Base-by-base conservation (phyloP, 371 early-diverging fungal species). In the Blakeslea trispora region DNA sequence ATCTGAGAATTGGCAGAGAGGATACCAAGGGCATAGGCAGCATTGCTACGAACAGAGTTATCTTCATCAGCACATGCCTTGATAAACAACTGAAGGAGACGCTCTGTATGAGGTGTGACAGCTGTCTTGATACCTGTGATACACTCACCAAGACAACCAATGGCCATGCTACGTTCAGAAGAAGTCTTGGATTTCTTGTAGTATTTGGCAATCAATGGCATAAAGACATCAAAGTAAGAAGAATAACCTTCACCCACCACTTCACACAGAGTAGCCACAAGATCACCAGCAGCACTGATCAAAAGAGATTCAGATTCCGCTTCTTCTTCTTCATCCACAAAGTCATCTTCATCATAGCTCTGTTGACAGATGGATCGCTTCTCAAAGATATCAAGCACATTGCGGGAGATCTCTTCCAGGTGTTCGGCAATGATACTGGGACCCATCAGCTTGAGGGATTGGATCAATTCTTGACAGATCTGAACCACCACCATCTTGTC, bases 141-240 rank as follows among this genome's bases (percentile, higher is more conserved):
- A 31, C 89, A 81, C 70, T 96, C 96, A 24, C 92, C 93, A 24
- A 96, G 68, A 41, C 88, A 88, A 5, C 95, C 96, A 45, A 94
- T 81, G 5, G 93, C 90, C 93, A 94, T 94, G 22, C 91, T 87
- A 23, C 96, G 87, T 59, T 96, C 95, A 35, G 86, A 73, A 17
- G 82, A 62, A 1, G 90, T 74, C 56, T 84, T 77, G 5, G 88
- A 77, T 63, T 82, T 81, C 66, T 91, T 92, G 71, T 87, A 91
- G 71, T 91, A 93, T 61, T 86, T 90, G 21, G 82, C 75, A 52
- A 95, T 88, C 35, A 86, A 77, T n/a, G 92, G 93, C 55, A 91
- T 69, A 66, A 93, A 93, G 17, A 83, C 79, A 50, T 86, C 78
- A 69, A 90, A 86, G 70, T 84, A 86, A 1, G 79, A 78, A 17